These are phyloP conservation scores for Ceratocystis alfenasii DNA, from an alignment of 2,329 filamentous ascomycete genomes.

Conservation along the genomic window DNA sequence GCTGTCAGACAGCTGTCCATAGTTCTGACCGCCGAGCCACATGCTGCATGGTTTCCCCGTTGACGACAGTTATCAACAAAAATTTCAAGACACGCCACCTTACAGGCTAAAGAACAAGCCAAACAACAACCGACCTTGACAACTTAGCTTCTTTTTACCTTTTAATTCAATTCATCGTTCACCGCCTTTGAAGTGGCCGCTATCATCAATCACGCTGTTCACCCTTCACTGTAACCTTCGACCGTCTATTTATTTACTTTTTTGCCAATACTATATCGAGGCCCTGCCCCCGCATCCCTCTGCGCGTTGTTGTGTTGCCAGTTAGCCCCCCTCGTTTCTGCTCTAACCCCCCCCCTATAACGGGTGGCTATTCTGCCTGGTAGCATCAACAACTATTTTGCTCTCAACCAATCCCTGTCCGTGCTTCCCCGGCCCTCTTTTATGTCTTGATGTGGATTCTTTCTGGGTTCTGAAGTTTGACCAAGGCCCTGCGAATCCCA, in stretches of 20 bases:
- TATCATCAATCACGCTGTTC: no score
- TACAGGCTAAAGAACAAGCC: background rate
- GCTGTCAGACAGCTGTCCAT: no score
- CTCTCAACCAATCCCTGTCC: background rate
- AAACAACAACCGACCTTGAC: background rate
- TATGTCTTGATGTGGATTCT: background rate
- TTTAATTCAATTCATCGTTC: background rate
- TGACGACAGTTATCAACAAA: background rate
- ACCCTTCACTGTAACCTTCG: background rate
- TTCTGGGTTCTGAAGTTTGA: background rate
- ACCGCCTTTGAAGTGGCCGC: no score
- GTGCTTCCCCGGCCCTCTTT: slow-evolving; percentile 4
- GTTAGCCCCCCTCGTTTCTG: background rate
- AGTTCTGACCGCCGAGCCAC: no score
- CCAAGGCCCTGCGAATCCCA: background rate
- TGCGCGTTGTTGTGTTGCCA: background rate
- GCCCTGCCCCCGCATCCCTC: background rate
- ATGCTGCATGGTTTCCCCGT: background rate
- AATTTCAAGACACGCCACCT: background rate
- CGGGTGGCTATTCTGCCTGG: background rate
- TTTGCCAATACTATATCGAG: background rate
- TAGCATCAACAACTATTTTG: slow-evolving; percentile 3
- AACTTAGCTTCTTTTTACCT: background rate
- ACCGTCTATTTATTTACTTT: background rate
- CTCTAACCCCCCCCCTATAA: background rate